Conservation (phyloP, 2,329 filamentous ascomycete genomes). For the Xylariales sp. region DNA sequence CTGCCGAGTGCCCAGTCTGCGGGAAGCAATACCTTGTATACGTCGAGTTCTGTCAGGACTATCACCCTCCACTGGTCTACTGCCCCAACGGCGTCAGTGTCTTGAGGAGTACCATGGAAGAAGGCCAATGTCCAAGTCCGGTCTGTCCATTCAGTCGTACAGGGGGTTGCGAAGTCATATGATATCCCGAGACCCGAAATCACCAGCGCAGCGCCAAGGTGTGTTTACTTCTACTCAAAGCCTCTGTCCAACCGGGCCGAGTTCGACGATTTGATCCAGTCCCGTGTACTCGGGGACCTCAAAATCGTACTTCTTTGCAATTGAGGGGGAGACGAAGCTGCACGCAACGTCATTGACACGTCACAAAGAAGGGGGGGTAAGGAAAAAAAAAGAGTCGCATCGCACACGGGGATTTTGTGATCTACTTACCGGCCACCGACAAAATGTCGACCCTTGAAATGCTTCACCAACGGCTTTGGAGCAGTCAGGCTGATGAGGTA, state of each 20-base stretch:
- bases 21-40: conserved; percentile 55
- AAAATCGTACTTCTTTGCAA: conserved; percentile 82
- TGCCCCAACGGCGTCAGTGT: conserved; percentile 42
- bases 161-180: conserved; percentile 53
- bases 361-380: conserved; percentile 4
- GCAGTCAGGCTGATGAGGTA: conserved; percentile 86
- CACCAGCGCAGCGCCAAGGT: conserved; percentile 2
- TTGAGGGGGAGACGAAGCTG: conserved; percentile 72
- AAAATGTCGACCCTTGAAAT: conserved; percentile 86
- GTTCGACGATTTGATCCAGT: conserved; percentile 84
- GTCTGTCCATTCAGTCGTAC: conserved; percentile 55
- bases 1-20: conserved; percentile 54
- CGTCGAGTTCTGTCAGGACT: conserved; percentile 51
- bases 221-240: conserved; percentile 40
- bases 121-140: conserved; percentile 53
- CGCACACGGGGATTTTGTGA: too few relatives aligned
- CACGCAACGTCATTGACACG: conserved; percentile 13
- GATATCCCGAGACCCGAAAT: conserved; percentile 16
- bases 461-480: conserved; percentile 82
- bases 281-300: conserved; percentile 81
- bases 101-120: conserved; percentile 40
- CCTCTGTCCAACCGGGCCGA: conserved; percentile 47
- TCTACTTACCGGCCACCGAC: conserved; percentile 69
- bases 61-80: conserved; percentile 41
- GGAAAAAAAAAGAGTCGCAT: background rate